phyloP scores from a whole-genome alignment of 2,329 filamentous ascomycete species.

The Sporothrix pallida region DNA sequence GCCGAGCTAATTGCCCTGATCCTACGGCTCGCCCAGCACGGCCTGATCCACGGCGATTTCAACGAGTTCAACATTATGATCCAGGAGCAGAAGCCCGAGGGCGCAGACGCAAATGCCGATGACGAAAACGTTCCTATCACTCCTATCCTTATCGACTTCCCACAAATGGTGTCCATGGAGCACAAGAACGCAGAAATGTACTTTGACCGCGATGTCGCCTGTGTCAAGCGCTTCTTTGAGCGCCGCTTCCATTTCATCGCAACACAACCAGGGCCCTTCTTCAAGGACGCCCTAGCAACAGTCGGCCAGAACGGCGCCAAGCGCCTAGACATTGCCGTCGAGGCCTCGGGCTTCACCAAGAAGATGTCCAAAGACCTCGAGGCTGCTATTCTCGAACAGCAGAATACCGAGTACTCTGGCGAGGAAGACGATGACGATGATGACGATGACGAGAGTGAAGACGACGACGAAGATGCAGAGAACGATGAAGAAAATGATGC shows the following conservation, averaged over 20 bases:
- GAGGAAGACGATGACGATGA: slow-evolving; percentile 45
- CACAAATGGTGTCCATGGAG: slow-evolving; percentile 96
- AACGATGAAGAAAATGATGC: neutral
- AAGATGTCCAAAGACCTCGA: slow-evolving; percentile 97
- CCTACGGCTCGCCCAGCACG: slow-evolving; percentile 79
- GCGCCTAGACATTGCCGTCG: slow-evolving; percentile 83
- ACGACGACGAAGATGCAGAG: slow-evolving; percentile 34
- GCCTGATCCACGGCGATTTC: slow-evolving; percentile 96
- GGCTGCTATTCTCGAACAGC: slow-evolving; percentile 82
- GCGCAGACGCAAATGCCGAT: slow-evolving; percentile 44
- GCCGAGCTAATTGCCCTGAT: slow-evolving; percentile 89
- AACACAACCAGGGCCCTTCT: slow-evolving; percentile 82
- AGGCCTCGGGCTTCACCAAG: slow-evolving; percentile 93
- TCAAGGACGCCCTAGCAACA: slow-evolving; percentile 79
- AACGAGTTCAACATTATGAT: slow-evolving; percentile 99
- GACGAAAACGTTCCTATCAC: slow-evolving; percentile 52
- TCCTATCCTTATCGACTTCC: slow-evolving; percentile 94
- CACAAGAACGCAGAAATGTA: slow-evolving; percentile 95
- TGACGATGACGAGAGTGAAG: slow-evolving; percentile 44
- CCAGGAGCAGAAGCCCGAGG: slow-evolving; percentile 71
- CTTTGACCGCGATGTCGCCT: slow-evolving; percentile 94
- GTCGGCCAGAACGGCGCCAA: slow-evolving; percentile 68
- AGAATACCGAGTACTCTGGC: slow-evolving; percentile 49
- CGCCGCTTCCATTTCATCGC: slow-evolving; percentile 86
- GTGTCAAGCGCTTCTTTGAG: slow-evolving; percentile 93